Conservation (phyloP, 305 asterid genomes). For the Plantago lanceolata region DNA sequence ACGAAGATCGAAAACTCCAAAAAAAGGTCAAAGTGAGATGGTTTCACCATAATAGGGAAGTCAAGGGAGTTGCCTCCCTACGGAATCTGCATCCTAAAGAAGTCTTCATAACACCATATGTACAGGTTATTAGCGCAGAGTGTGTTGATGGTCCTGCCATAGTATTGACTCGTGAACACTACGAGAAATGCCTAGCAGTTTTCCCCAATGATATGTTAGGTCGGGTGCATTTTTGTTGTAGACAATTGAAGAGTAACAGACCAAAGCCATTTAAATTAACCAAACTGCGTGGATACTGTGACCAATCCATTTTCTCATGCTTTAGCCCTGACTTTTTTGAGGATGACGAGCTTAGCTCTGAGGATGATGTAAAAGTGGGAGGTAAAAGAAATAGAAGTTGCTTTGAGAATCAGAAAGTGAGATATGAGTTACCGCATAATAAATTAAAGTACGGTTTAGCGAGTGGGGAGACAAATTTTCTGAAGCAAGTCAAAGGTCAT, state of each 20-base stretch:
- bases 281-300: slow-evolving; percentile 72
- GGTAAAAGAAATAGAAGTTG: slow-evolving; percentile 62
- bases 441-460: slow-evolving; percentile 36
- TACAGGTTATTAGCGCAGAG: slow-evolving; percentile 92
- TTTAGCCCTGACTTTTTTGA: slow-evolving; percentile 87
- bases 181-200: slow-evolving; percentile 72
- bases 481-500: slow-evolving; percentile 42
- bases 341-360: slow-evolving; percentile 69
- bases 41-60: slow-evolving; percentile 91
- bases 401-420: slow-evolving; percentile 42
- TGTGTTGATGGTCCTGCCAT: slow-evolving; percentile 95
- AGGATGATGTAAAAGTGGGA: slow-evolving; percentile 73
- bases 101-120: slow-evolving; percentile 81
- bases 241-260: slow-evolving; percentile 77
- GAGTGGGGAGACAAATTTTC: slow-evolving; percentile 40
- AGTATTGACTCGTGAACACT: slow-evolving; percentile 77
- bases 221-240: slow-evolving; percentile 72
- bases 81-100: slow-evolving; percentile 79
- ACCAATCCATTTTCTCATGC: slow-evolving; percentile 83
- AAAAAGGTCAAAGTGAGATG: slow-evolving; percentile 97
- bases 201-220: slow-evolving; percentile 68
- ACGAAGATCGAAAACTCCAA: slow-evolving; percentile 87
- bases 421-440: slow-evolving; percentile 43
- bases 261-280: slow-evolving; percentile 77
- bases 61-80: slow-evolving; percentile 60